A percentile compares a stretch with the other conserved stretches of the same genome.
Evolutionary conservation across 352 stramenopile genomes (phyloP).

Genomic region (Pythium rhizo-oryzae): DNA sequence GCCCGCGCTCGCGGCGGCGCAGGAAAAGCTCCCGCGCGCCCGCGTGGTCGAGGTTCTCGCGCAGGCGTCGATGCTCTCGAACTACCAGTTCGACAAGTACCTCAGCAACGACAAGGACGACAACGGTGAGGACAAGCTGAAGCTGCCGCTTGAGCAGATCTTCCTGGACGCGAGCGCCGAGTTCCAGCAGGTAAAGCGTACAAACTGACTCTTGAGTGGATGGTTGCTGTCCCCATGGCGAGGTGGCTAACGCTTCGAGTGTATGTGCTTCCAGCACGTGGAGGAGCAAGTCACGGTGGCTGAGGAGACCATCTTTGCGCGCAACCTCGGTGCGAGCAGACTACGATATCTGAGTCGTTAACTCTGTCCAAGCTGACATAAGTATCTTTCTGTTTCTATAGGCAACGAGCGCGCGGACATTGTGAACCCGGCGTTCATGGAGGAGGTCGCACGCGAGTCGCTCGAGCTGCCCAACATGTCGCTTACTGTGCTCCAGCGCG

Average conservation of each 20-base stretch:
- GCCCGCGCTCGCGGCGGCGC: conserved; percentile 33
- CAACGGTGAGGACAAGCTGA: conserved; percentile 66
- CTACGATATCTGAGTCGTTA: not conserved
- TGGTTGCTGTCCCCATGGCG: no score
- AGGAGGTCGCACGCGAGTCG: conserved; percentile 66
- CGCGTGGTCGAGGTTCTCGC: conserved; percentile 72
- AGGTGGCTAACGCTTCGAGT: no score
- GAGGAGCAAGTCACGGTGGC: conserved; percentile 64
- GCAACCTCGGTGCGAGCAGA: conserved; percentile 61
- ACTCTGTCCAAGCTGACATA: not conserved
- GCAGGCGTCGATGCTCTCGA: conserved; percentile 82
- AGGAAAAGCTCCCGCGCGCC: conserved; percentile 30
- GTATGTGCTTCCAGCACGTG: conserved; percentile 39
- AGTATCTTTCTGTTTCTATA: conserved; percentile 5
- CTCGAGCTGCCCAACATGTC: conserved; percentile 79
- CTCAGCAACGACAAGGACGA: conserved; percentile 57
- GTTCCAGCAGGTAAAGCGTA: conserved; percentile 50
- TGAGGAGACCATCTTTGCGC: conserved; percentile 85
- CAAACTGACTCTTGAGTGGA: no score
- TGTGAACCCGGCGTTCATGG: conserved; percentile 81
- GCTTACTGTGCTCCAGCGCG: conserved; percentile 74
- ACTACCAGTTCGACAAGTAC: conserved; percentile 90
- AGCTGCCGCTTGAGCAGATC: conserved; percentile 67
- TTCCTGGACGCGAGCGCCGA: conserved; percentile 54
- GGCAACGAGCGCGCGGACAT: conserved; percentile 83